phyloP scores from a whole-genome alignment of 148 eudicot species.

The Beta vulgaris region DNA sequence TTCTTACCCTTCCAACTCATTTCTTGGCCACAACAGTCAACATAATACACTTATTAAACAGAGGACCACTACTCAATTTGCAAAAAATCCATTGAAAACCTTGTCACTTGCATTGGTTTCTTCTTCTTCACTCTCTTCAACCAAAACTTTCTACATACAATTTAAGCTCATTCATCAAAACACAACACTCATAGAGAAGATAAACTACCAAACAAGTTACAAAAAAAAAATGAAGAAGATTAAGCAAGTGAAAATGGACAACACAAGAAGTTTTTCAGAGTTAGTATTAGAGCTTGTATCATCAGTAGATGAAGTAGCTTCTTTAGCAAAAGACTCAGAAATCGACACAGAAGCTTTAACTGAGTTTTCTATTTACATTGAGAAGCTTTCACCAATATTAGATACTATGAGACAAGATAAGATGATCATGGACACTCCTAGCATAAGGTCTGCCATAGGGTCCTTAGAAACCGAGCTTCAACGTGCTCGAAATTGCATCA shows the following conservation, averaged over 20 bases:
- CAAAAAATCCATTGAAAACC: background rate
- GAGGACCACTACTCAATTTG: background rate
- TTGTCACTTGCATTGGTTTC: background rate
- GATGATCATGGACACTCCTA: constrained; percentile 36
- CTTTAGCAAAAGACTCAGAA: constrained; percentile 38
- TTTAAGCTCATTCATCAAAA: background rate
- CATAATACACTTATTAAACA: background rate
- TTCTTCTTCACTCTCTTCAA: background rate
- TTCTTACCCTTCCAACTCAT: constrained; percentile 1
- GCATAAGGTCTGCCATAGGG: constrained; percentile 47
- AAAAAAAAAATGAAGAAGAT: background rate
- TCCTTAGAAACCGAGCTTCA: constrained; percentile 51
- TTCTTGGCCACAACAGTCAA: constrained; percentile 8
- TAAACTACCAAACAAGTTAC: background rate
- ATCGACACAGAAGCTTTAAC: constrained; percentile 24
- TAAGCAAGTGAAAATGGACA: constrained; percentile 20
- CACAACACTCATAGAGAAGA: background rate
- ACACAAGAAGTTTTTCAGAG: constrained; percentile 32
- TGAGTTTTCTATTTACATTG: constrained; percentile 44
- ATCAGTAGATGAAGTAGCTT: constrained; percentile 46
- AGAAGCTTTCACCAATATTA: constrained; percentile 48
- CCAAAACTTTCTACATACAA: no score
- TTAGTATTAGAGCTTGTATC: constrained; percentile 33
- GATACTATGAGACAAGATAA: constrained; percentile 37
- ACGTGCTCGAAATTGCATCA: constrained; percentile 37